phyloP scores from a whole-genome alignment of 192 early-diverging fungal species.

The Podila horticola region DNA sequence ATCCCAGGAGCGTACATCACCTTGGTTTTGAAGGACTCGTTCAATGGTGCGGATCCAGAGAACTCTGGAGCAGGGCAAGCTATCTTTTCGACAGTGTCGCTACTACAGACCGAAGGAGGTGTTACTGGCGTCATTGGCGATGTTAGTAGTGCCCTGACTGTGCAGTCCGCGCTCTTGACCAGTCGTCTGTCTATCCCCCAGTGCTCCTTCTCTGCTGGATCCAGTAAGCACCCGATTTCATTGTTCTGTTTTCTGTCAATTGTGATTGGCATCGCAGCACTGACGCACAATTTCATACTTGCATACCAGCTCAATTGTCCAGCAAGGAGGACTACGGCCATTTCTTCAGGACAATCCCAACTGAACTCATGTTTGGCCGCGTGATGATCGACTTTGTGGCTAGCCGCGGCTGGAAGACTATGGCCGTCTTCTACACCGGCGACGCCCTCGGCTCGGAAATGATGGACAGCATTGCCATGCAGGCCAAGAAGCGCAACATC shows the following conservation, averaged over 20 bases:
- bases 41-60: slow-evolving; percentile 50
- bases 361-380: slow-evolving; percentile 59
- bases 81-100: slow-evolving; percentile 59
- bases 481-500: slow-evolving; percentile 42
- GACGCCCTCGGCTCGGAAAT: slow-evolving; percentile 59
- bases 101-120: slow-evolving; percentile 54
- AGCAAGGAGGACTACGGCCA: slow-evolving; percentile 59
- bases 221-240: slow-evolving; percentile 46
- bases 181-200: slow-evolving; percentile 60
- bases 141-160: slow-evolving; percentile 60
- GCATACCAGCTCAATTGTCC: slow-evolving; percentile 51
- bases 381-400: slow-evolving; percentile 60
- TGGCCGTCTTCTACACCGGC: slow-evolving; percentile 58
- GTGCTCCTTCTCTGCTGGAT: slow-evolving; percentile 62
- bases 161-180: slow-evolving; percentile 59
- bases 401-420: slow-evolving; percentile 56
- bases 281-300: neutral
- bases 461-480: slow-evolving; percentile 47
- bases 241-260: slow-evolving; percentile 2
- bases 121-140: slow-evolving; percentile 64
- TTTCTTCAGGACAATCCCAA: slow-evolving; percentile 64
- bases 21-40: slow-evolving; percentile 61
- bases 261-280: too few species aligned
- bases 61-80: slow-evolving; percentile 59
- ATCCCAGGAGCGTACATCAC: slow-evolving; percentile 64